Percentiles rank a stretch among this genome's conserved stretches.
These are phyloP conservation scores for Verticillium nubilum DNA, from an alignment of 2,329 filamentous ascomycete genomes.

Conservation along the genomic window DNA sequence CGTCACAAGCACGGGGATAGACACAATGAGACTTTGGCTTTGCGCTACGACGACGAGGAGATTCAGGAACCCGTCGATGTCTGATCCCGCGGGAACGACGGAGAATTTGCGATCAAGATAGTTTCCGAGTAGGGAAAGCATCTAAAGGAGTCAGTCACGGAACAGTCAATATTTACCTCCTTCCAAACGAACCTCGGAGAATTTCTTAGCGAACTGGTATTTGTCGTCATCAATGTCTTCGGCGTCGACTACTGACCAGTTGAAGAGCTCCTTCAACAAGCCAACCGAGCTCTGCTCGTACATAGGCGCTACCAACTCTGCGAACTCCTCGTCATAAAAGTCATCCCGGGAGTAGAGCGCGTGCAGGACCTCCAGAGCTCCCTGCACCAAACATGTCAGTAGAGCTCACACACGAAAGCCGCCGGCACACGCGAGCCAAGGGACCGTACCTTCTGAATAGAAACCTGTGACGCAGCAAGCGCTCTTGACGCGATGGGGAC, in stretches of 20 bases:
- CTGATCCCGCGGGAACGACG: conserved; percentile 55
- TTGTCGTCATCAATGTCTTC: conserved; percentile 85
- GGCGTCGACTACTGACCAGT: conserved; percentile 74
- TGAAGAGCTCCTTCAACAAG: conserved; percentile 68
- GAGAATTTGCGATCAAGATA: conserved; percentile 76
- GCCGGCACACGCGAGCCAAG: not conserved
- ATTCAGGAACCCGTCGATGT: conserved; percentile 70
- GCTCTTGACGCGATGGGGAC: conserved; percentile 66
- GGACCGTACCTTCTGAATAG: conserved; percentile 63
- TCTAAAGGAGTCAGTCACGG: conserved; percentile 36
- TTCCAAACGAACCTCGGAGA: conserved; percentile 66
- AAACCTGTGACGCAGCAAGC: conserved; percentile 63
- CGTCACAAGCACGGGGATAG: conserved; percentile 84
- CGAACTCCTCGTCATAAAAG: conserved; percentile 73
- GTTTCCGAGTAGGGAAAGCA: conserved; percentile 78
- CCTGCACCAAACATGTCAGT: conserved; percentile 36
- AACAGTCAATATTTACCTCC: not conserved
- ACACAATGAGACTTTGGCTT: conserved; percentile 84
- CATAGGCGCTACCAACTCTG: conserved; percentile 72
- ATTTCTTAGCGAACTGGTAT: conserved; percentile 88
- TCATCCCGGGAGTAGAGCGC: conserved; percentile 71
- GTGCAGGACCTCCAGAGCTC: conserved; percentile 77
- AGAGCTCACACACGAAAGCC: not conserved
- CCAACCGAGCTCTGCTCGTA: conserved; percentile 67
- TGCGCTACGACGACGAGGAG: conserved; percentile 75